Conservation (phyloP, 83 land plant genomes). For the Thuja plicata region DNA sequence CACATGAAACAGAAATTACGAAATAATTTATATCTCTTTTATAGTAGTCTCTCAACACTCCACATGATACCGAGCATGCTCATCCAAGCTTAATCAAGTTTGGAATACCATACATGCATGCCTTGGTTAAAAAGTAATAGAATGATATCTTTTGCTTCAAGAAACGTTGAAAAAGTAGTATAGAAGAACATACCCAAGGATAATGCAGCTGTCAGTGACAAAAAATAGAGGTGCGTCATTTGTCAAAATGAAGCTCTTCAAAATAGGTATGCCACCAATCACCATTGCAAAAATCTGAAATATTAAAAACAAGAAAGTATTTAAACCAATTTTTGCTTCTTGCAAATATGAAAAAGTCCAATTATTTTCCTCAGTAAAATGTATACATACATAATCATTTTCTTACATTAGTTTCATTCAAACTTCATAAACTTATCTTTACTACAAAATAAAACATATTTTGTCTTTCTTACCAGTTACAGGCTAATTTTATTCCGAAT, state of each 20-base stretch:
- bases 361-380: not conserved
- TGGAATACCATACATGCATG: not conserved
- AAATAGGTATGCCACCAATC: constrained; percentile 65
- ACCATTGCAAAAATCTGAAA: constrained; percentile 70
- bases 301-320: not conserved
- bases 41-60: not conserved
- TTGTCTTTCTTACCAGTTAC: not conserved
- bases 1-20: not conserved
- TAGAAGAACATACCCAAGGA: constrained; percentile 70
- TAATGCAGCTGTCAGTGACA: constrained; percentile 75
- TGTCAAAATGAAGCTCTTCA: constrained; percentile 67
- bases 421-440: not conserved
- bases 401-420: not conserved
- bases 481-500: not conserved
- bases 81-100: not conserved
- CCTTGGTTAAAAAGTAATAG: not conserved
- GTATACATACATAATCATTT: not conserved
- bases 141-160: not conserved
- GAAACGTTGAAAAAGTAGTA: not conserved
- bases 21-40: not conserved
- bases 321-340: not conserved
- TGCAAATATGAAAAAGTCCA: not conserved
- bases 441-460: not conserved
- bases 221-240: constrained; percentile 81
- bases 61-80: not conserved